Percentiles rank a stretch among this genome's conserved stretches.
Evolutionary conservation across 345 rosid genomes (phyloP).

Genomic region (Gynandropsis gynandra): DNA sequence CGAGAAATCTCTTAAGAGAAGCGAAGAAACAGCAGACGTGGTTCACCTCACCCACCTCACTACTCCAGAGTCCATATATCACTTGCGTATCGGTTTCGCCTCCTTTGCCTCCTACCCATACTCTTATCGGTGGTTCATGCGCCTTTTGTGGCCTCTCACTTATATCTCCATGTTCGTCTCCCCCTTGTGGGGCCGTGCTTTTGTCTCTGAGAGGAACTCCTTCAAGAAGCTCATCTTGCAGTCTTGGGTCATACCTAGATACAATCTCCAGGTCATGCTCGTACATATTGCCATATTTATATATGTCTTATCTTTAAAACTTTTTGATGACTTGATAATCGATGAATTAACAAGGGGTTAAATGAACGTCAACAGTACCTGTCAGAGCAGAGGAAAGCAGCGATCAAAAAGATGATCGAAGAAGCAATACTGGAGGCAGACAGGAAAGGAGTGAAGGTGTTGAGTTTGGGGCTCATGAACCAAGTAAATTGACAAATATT

Average conservation of each 20-base stretch:
- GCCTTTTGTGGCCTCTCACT: slow-evolving; percentile 59
- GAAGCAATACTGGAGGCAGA: slow-evolving; percentile 37
- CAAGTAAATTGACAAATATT: slow-evolving; percentile 23
- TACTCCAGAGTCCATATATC: slow-evolving; percentile 55
- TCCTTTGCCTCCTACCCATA: slow-evolving; percentile 49
- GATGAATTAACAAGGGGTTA: background rate
- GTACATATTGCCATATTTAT: background rate
- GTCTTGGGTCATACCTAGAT: slow-evolving; percentile 69
- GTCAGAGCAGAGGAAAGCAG: slow-evolving; percentile 28
- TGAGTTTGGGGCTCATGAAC: slow-evolving; percentile 40
- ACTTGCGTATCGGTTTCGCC: slow-evolving; percentile 49
- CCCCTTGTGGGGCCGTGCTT: slow-evolving; percentile 40
- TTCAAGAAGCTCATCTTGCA: slow-evolving; percentile 43
- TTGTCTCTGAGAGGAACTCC: slow-evolving; percentile 47
- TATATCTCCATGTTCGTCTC: slow-evolving; percentile 35
- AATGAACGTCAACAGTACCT: slow-evolving; percentile 24
- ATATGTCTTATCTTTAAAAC: background rate
- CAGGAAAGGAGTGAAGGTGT: slow-evolving; percentile 30
- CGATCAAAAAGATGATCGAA: slow-evolving; percentile 36
- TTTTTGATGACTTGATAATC: background rate
- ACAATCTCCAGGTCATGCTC: slow-evolving; percentile 41
- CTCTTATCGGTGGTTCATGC: slow-evolving; percentile 35
- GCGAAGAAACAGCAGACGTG: slow-evolving; percentile 49
- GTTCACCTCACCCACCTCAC: slow-evolving; percentile 62
- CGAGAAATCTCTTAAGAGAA: slow-evolving; percentile 33